Evolutionary conservation across 768 basidiomycete species (phyloP).

Genomic region (Amanita subjunquillea): DNA sequence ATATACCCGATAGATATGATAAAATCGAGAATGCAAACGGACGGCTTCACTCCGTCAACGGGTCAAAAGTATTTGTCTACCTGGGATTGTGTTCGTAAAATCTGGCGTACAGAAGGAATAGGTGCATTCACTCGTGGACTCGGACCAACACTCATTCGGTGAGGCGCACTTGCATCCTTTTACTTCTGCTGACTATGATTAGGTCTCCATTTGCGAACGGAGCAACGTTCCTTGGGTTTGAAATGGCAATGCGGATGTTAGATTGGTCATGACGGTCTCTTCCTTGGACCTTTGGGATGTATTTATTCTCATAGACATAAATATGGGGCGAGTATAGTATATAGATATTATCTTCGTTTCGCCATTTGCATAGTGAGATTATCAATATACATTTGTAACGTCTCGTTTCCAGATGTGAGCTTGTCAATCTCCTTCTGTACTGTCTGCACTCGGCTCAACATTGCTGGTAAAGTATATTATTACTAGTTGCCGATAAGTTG

Average conservation of each 20-base stretch:
- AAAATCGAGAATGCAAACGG: slow-evolving; percentile 94
- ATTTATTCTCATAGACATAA: not conserved
- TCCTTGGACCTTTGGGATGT: not conserved
- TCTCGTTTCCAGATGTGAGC: slow-evolving; percentile 68
- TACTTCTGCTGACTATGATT: slow-evolving; percentile 4
- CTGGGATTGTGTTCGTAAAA: slow-evolving; percentile 71
- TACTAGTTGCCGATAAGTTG: slow-evolving; percentile 1
- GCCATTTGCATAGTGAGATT: slow-evolving; percentile 85
- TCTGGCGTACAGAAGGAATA: slow-evolving; percentile 78
- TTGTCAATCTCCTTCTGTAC: slow-evolving; percentile 78
- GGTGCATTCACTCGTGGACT: slow-evolving; percentile 88
- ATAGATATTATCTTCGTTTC: slow-evolving; percentile 43
- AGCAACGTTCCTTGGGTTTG: slow-evolving; percentile 93
- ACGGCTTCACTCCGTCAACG: slow-evolving; percentile 66
- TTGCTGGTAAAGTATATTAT: slow-evolving; percentile 29
- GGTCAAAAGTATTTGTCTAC: slow-evolving; percentile 79
- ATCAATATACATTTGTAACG: slow-evolving; percentile 83
- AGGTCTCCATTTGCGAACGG: slow-evolving; percentile 96
- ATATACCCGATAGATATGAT: slow-evolving; percentile 97
- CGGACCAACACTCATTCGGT: slow-evolving; percentile 86
- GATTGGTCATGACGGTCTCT: slow-evolving; percentile 18
- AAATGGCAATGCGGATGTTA: slow-evolving; percentile 74
- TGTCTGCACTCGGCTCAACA: slow-evolving; percentile 53
- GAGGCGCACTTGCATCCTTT: slow-evolving; percentile 13
- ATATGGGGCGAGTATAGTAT: not conserved